Percentiles rank a stretch among this genome's conserved stretches.
phyloP scores from a whole-genome alignment of 345 rosid species.

The Stellera chamaejasme region DNA sequence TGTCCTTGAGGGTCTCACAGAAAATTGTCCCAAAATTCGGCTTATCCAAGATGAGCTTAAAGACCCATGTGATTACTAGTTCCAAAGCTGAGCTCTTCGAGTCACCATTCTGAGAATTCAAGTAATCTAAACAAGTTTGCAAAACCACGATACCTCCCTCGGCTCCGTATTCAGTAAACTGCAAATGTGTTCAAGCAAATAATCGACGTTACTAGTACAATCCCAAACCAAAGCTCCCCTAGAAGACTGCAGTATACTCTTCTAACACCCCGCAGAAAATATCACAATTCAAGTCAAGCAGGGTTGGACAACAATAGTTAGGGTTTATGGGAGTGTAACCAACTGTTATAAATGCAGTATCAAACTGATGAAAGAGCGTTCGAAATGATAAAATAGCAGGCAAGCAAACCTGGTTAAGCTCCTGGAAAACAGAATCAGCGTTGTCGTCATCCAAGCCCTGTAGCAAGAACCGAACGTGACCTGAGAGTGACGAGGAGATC shows the following conservation, averaged over 20 bases:
- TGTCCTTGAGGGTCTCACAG: constrained; percentile 41
- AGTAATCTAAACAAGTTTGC: constrained; percentile 49
- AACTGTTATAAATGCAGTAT: background rate
- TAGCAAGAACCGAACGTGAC: constrained; percentile 68
- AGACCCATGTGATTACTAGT: constrained; percentile 34
- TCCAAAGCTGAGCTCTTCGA: constrained; percentile 33
- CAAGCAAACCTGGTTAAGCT: constrained; percentile 50
- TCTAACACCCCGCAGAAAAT: no score
- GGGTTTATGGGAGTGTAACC: background rate
- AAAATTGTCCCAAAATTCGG: constrained; percentile 60
- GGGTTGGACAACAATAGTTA: no score
- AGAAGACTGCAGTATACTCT: background rate
- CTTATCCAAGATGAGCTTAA: constrained; percentile 43
- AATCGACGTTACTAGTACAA: background rate
- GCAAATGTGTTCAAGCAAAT: constrained; percentile 6
- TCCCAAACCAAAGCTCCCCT: background rate
- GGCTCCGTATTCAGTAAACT: constrained; percentile 61
- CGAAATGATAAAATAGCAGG: background rate
- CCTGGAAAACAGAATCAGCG: constrained; percentile 45
- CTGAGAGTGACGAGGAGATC: constrained; percentile 37
- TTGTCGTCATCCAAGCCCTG: constrained; percentile 47
- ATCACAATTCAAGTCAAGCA: no score
- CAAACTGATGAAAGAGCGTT: background rate
- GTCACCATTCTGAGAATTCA: constrained; percentile 36
- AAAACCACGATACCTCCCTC: constrained; percentile 54